These are phyloP conservation scores for Fusarium nematophilum DNA, from an alignment of 2,329 filamentous ascomycete species.

Conservation along the genomic window DNA sequence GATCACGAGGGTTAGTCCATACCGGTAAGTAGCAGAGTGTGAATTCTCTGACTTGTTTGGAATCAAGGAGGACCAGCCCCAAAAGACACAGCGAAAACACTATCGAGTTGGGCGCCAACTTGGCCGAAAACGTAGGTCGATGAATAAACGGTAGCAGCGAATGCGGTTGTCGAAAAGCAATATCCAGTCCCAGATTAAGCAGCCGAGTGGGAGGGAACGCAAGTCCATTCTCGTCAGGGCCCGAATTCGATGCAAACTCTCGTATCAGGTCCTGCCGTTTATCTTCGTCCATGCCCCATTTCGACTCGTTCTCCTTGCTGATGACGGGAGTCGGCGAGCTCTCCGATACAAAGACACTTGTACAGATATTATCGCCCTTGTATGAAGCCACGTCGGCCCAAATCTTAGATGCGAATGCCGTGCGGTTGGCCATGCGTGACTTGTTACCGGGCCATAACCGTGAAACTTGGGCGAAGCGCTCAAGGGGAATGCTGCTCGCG, in stretches of 20 bases:
- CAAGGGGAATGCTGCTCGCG: background rate
- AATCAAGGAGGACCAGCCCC: background rate
- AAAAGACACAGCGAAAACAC: conserved; percentile 4
- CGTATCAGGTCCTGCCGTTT: conserved; percentile 1
- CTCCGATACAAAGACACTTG: background rate
- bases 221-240: too few species aligned
- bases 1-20: too few species aligned
- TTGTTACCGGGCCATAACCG: conserved; percentile 7
- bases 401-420: background rate
- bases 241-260: background rate
- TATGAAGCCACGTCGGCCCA: background rate
- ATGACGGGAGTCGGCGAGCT: background rate
- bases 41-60: background rate
- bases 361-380: background rate
- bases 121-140: conserved; percentile 9
- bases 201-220: background rate
- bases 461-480: conserved; percentile 6
- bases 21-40: too few species aligned
- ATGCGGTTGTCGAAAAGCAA: conserved; percentile 5
- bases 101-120: background rate
- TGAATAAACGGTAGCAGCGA: conserved; percentile 10
- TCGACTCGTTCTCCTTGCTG: conserved; percentile 4
- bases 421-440: background rate
- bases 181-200: background rate
- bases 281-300: conserved; percentile 6